Conservation (phyloP, 805 yeast genomes). For the Ogataea nonfermentans region DNA sequence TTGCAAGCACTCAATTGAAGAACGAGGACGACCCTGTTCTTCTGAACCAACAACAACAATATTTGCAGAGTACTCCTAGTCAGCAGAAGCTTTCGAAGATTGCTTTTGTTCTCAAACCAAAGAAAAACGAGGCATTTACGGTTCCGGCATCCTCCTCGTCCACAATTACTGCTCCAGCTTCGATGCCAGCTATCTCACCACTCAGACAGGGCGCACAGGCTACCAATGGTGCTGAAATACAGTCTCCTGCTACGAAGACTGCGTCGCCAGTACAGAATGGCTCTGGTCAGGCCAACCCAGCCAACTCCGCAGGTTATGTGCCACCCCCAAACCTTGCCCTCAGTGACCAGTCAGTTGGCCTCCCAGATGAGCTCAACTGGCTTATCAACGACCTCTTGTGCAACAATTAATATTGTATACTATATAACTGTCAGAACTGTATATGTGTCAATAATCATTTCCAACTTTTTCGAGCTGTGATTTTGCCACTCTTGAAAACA, state of each 20-base stretch:
- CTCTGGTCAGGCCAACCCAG: constrained; percentile 2
- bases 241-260: not conserved
- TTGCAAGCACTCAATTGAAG: constrained; percentile 47
- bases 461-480: constrained; percentile 9
- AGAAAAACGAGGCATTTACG: constrained; percentile 3
- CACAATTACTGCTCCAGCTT: constrained; percentile 19
- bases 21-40: constrained; percentile 52
- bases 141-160: constrained; percentile 20
- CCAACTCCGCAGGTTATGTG: constrained; percentile 2
- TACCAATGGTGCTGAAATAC: constrained; percentile 6
- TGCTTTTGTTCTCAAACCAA: constrained; percentile 29
- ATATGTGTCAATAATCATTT: constrained; percentile 7
- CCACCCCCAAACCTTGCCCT: constrained; percentile 27
- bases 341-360: constrained; percentile 31
- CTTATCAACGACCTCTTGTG: constrained; percentile 60
- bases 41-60: constrained; percentile 18
- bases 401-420: constrained; percentile 14
- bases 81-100: constrained; percentile 27
- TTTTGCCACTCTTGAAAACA: constrained; percentile 22
- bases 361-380: constrained; percentile 70
- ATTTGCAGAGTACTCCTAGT: constrained; percentile 8
- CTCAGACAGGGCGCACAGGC: constrained; percentile 2
- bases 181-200: constrained; percentile 14
- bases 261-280: constrained; percentile 3
- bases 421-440: constrained; percentile 17